Evolutionary conservation across 495 filamentous ascomycete genomes (phyloP).

Genomic region (Xylaria nigripes): DNA sequence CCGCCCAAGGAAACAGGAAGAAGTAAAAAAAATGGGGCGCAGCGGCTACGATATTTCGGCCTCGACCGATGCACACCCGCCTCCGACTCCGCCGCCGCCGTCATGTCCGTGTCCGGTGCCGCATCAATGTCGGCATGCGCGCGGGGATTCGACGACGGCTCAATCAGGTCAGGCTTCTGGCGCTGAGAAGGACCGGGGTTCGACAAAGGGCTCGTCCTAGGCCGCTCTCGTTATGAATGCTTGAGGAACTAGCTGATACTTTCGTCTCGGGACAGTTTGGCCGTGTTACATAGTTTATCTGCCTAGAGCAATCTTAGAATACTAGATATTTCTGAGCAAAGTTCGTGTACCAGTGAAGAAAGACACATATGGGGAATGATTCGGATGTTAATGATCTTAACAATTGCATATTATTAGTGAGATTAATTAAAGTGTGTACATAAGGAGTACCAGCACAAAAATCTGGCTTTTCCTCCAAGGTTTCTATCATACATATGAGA

Average conservation of each 20-base stretch:
- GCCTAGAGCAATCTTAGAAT: no score
- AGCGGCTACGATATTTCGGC: not conserved
- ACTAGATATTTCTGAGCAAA: no score
- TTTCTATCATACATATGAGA: not conserved
- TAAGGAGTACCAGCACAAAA: not conserved
- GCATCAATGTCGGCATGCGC: not conserved
- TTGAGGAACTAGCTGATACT: no score
- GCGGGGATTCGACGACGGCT: no score
- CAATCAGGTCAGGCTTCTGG: no score
- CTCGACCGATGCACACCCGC: not conserved
- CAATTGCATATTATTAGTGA: not conserved
- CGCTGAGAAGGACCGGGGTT: no score
- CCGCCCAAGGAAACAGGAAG: not conserved
- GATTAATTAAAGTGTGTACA: not conserved
- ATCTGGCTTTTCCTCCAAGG: not conserved
- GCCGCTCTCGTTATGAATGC: no score
- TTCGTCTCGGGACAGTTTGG: no score
- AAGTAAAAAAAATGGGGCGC: not conserved
- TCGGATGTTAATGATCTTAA: not conserved
- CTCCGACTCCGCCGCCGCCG: no score
- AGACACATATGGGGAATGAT: not conserved
- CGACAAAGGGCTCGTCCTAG: no score
- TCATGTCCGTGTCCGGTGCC: not conserved
- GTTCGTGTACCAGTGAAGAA: no score
- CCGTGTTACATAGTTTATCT: no score